Evolutionary conservation across 148 eudicot species (phyloP).

Genomic region (Beta vulgaris): DNA sequence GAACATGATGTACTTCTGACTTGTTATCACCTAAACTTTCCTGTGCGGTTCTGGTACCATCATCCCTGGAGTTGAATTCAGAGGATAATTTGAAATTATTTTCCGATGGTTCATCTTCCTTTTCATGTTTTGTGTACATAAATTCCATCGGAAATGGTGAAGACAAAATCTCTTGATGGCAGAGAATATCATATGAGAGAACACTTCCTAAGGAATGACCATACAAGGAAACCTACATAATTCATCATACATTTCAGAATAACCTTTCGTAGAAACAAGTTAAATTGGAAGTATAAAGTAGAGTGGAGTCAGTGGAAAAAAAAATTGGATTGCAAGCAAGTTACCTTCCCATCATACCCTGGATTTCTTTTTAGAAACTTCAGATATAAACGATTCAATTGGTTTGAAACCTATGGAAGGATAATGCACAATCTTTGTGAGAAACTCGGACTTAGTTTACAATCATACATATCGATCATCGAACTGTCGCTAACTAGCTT

Average conservation of each 20-base stretch:
- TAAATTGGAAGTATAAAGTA: not conserved
- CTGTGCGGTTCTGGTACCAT: slow-evolving; percentile 30
- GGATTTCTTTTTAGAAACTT: slow-evolving; percentile 94
- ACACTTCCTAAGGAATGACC: slow-evolving; percentile 98
- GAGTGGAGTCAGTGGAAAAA: not conserved
- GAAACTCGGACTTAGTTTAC: not conserved
- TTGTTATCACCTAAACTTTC: slow-evolving; percentile 26
- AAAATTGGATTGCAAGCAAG: slow-evolving; percentile 8
- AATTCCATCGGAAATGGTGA: slow-evolving; percentile 86
- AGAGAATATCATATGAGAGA: slow-evolving; percentile 89
- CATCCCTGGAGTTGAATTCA: slow-evolving; percentile 21
- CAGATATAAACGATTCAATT: slow-evolving; percentile 72
- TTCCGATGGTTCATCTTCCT: slow-evolving; percentile 29
- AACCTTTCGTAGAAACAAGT: slow-evolving; percentile 5
- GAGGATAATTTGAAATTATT: slow-evolving; percentile 26
- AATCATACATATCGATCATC: not conserved
- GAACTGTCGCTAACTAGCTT: not conserved
- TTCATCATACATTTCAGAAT: slow-evolving; percentile 12
- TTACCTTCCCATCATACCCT: slow-evolving; percentile 97
- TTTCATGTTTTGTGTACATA: slow-evolving; percentile 45
- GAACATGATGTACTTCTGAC: slow-evolving; percentile 17
- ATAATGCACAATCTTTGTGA: slow-evolving; percentile 8
- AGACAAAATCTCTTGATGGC: slow-evolving; percentile 82
- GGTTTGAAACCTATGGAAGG: slow-evolving; percentile 73
- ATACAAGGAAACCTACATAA: slow-evolving; percentile 76